These are phyloP conservation scores for Acanthamoeba castellanii DNA, from an alignment of 208 protist species.

Conservation along the genomic window DNA sequence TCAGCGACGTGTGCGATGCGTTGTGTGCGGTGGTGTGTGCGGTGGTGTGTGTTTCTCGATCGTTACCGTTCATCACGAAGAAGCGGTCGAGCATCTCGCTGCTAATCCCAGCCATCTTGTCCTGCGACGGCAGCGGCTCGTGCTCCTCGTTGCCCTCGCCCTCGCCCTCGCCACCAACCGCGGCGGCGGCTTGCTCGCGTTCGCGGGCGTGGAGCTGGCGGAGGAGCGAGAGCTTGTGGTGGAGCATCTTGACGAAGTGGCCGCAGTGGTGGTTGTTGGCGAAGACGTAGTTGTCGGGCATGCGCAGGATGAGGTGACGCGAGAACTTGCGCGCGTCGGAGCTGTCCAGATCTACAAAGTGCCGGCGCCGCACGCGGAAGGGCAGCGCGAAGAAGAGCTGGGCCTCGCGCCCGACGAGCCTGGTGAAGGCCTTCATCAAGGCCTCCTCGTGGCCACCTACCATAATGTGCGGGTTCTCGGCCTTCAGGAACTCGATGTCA, in stretches of 20 bases:
- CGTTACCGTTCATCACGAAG: slow-evolving; percentile 14
- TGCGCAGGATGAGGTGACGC: slow-evolving; percentile 21
- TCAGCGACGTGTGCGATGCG: neutral
- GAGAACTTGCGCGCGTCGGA: slow-evolving; percentile 46
- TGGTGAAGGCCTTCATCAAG: slow-evolving; percentile 38
- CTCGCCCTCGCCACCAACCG: neutral
- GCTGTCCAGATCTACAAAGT: slow-evolving; percentile 40
- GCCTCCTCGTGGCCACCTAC: neutral
- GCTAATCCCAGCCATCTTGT: neutral
- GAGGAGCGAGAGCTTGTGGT: slow-evolving; percentile 13
- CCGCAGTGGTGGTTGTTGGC: slow-evolving; percentile 19
- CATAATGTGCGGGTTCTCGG: slow-evolving; percentile 28
- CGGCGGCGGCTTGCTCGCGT: neutral
- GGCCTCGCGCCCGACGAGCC: neutral
- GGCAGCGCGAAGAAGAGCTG: slow-evolving; percentile 17
- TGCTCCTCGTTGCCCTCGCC: neutral
- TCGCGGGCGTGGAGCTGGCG: neutral
- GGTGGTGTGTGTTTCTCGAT: too few relatives aligned
- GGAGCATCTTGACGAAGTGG: slow-evolving; percentile 41
- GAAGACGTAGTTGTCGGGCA: slow-evolving; percentile 43
- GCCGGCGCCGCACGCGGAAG: neutral
- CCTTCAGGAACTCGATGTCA: slow-evolving; percentile 53
- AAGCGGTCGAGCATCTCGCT: neutral
- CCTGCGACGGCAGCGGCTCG: neutral
- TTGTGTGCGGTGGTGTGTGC: neutral